Base-by-base conservation (phyloP, 2,329 filamentous ascomycete species). In the Claviceps sorghi region DNA sequence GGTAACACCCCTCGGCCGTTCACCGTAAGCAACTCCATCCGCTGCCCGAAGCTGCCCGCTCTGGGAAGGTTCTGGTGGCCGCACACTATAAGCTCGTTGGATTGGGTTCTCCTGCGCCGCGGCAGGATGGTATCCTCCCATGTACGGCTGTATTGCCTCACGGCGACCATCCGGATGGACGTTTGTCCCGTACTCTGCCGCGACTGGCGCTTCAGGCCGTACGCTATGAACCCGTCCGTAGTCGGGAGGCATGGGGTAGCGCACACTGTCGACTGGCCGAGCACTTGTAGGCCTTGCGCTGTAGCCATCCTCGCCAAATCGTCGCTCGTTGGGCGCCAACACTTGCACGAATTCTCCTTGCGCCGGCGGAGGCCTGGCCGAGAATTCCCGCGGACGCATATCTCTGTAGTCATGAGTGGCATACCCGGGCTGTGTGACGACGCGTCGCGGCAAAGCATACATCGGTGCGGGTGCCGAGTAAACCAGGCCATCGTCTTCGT, bases 391-490 rank as follows among this genome's bases (percentile, higher is more conserved):
- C 56, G 77, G 74, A 17, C 76, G 74, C 55, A 78, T 79, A 30
- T 72, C 67, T 54, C 78, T 73, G 55, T 77, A 74, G 34, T 69
- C 65, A 49, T 79, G 75, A 8, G 74, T 61, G 29, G 72, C 60
- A 49, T 73, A 78, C 55, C 85, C 83, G 2, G 80, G 76, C 55
- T 83, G 78, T 11, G 82, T 82, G 22, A 86, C 68, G 44, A 82
- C 72, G 43, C 80, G 74, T 54, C 79, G 71, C 10, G 74, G 69
- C n/a, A 70, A 64, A 46, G 66, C 67, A 61, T 68, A 75, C 9
- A 71, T 61, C 2, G 81, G 78, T 3, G 82, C 72, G 1, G 72
- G 60, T 52, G 72, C 69, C 48, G 71, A 66, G 57, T 81, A 82
- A 4, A 78, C 60, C 29, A 72, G 58, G 4, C 67, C 67, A 22